phyloP scores from a whole-genome alignment of 176 grass and related monocot genomes.

The Aegilops sharonensis region DNA sequence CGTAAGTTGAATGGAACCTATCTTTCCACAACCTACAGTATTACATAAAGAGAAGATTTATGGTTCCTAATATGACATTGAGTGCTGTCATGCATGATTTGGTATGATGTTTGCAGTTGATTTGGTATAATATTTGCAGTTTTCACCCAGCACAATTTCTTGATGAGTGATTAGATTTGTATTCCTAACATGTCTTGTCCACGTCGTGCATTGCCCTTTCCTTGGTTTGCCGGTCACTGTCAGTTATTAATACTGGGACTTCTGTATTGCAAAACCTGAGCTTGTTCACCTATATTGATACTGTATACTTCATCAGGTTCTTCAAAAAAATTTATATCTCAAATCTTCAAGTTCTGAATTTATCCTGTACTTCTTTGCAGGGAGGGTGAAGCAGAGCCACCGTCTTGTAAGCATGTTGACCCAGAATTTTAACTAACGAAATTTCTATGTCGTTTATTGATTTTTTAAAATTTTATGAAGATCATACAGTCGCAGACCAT shows the following conservation, averaged over 20 bases:
- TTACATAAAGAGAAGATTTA: not conserved
- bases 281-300: conserved; percentile 22
- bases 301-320: not conserved
- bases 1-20: conserved; percentile 1
- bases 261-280: not conserved
- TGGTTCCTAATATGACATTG: not conserved
- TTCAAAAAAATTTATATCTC: not conserved
- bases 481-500: conserved; percentile 64
- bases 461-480: conserved; percentile 37
- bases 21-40: not conserved
- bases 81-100: conserved; percentile 20
- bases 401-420: conserved; percentile 56
- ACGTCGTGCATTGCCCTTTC: not conserved
- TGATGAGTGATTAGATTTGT: not conserved
- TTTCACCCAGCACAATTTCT: not conserved
- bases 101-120: conserved; percentile 24
- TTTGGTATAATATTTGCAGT: conserved; percentile 8
- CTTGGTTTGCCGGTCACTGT: not conserved
- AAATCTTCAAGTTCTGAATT: conserved; percentile 31
- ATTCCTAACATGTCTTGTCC: not conserved
- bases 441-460: conserved; percentile 27
- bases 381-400: conserved; percentile 58
- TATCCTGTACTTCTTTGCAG: conserved; percentile 31
- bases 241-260: conserved; percentile 1
- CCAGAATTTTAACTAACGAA: conserved; percentile 14